Evolutionary conservation across 2,329 filamentous ascomycete genomes (phyloP).

Genomic region (Hymenoscyphus fraxineus): DNA sequence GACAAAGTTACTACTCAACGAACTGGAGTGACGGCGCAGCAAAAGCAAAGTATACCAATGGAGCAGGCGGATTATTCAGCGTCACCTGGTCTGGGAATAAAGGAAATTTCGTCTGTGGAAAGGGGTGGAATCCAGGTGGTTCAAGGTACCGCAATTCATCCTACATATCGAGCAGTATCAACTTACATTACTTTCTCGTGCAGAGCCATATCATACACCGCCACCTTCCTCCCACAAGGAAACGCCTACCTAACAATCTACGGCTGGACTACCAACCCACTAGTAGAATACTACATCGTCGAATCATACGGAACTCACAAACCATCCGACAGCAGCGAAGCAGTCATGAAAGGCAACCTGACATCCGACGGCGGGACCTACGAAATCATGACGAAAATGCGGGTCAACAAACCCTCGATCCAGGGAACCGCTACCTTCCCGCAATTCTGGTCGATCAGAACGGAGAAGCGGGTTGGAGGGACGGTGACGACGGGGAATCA

Average conservation of each 20-base stretch:
- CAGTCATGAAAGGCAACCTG: conserved; percentile 47
- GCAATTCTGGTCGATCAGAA: conserved; percentile 52
- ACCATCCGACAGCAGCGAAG: conserved; percentile 41
- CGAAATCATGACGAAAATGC: conserved; percentile 40
- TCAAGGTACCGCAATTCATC: conserved; percentile 16
- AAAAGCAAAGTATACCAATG: conserved; percentile 53
- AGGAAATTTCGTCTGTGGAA: conserved; percentile 47
- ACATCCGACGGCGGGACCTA: conserved; percentile 50
- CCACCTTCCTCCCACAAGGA: conserved; percentile 38
- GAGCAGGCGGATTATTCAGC: conserved; percentile 46
- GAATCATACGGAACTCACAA: conserved; percentile 50
- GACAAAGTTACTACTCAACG: conserved; percentile 53
- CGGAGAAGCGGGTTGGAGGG: conserved; percentile 46
- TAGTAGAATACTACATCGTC: conserved; percentile 47
- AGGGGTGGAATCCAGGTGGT: conserved; percentile 46
- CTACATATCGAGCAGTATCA: background rate
- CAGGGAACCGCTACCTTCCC: conserved; percentile 48
- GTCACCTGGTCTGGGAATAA: conserved; percentile 45
- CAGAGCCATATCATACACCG: conserved; percentile 42
- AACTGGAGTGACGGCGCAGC: conserved; percentile 55
- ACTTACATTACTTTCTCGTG: background rate
- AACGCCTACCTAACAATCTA: conserved; percentile 52
- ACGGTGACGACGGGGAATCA: conserved; percentile 48
- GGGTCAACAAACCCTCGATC: conserved; percentile 41
- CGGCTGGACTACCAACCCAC: conserved; percentile 44